Evolutionary conservation across 192 early-diverging fungal species (phyloP), one percentile per base, ranked within the genome.

Genomic region (Allomyces arbusculus): DNA sequence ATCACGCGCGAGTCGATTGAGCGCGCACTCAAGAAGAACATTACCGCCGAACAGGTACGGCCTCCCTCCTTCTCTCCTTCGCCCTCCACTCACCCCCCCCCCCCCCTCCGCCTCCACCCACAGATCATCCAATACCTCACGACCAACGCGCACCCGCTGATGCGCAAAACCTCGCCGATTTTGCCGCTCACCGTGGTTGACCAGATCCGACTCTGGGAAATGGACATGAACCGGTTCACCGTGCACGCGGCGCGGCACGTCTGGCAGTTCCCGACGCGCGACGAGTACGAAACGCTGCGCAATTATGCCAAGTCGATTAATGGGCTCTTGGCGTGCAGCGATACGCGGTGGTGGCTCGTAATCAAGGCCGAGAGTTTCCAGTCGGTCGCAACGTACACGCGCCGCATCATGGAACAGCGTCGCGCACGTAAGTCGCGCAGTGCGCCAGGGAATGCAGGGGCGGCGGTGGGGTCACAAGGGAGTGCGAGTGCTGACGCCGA

Each of bases 141-240:
- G 8, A 75, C 86, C 24, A 90, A 98, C 66, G 91, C 95, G 0
- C 95, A 98, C 72, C 85, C 89, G 22, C 89, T 95, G 67, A 92
- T 96, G 89, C 79, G 86, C 66, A 87, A 87, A 72, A 72, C 76
- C 63, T 76, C 73, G 14, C 91, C 92, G 0, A 76, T 95, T 20
- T 71, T 98, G 65, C 95, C 95, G 0, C 69, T 87, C 10, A 96
- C 94, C 2, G 92, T 98, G 3, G 81, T 91, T 0, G 95, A 98
- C 75, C 95, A 98, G 75, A 90, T 98, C 44, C 73, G 90, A 50
- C 72, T 98, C 64, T 98, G 95, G 95, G 95, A 98, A 73, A 85
- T 89, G 74, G 95, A 98, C 71, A 78, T 87, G 65, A 90, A 98
- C 68, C 74, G 95, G 16, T 69, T 97, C 16, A n/a, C 50, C 1